Evolutionary conservation across 495 filamentous ascomycete species (phyloP).

Genomic region (Chaetomium fimeti): DNA sequence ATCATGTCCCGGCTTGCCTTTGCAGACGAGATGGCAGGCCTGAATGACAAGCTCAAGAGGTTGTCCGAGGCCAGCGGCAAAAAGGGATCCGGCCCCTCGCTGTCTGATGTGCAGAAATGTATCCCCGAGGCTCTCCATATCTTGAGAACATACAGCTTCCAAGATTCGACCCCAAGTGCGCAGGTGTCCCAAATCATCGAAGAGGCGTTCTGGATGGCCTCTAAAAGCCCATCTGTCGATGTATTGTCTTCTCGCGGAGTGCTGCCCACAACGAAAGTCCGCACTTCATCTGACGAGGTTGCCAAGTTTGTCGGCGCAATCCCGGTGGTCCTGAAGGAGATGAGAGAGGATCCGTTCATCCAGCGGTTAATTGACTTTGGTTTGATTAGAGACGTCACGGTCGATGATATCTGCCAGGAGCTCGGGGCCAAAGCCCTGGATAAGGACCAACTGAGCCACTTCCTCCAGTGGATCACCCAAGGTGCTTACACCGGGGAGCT

Average conservation of each 20-base stretch:
- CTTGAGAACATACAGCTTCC: conserved; percentile 78
- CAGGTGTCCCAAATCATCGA: conserved; percentile 80
- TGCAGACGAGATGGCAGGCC: conserved; percentile 74
- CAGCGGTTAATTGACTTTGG: conserved; percentile 74
- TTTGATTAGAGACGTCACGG: conserved; percentile 77
- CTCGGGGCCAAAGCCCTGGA: conserved; percentile 72
- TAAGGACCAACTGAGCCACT: conserved; percentile 70
- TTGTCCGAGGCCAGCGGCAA: conserved; percentile 45
- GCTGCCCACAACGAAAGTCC: conserved; percentile 70
- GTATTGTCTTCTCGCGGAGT: conserved; percentile 85
- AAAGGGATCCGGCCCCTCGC: conserved; percentile 43
- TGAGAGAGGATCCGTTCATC: conserved; percentile 69
- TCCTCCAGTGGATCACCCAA: conserved; percentile 75
- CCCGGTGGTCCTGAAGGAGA: conserved; percentile 74
- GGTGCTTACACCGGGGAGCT: conserved; percentile 66
- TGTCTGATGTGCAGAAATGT: conserved; percentile 61
- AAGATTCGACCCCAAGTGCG: conserved; percentile 82
- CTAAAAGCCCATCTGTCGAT: conserved; percentile 75
- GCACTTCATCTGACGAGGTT: conserved; percentile 75
- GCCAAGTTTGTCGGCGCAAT: conserved; percentile 85
- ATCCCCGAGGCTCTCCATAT: conserved; percentile 77
- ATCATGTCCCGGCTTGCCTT: conserved; percentile 88
- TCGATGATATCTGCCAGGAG: conserved; percentile 79
- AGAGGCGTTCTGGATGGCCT: conserved; percentile 92
- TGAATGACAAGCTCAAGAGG: conserved; percentile 57